A percentile compares a stretch with the other conserved stretches of the same genome.
These are phyloP conservation scores for Asclepias syriaca DNA, from an alignment of 257 asterid species.

Conservation along the genomic window DNA sequence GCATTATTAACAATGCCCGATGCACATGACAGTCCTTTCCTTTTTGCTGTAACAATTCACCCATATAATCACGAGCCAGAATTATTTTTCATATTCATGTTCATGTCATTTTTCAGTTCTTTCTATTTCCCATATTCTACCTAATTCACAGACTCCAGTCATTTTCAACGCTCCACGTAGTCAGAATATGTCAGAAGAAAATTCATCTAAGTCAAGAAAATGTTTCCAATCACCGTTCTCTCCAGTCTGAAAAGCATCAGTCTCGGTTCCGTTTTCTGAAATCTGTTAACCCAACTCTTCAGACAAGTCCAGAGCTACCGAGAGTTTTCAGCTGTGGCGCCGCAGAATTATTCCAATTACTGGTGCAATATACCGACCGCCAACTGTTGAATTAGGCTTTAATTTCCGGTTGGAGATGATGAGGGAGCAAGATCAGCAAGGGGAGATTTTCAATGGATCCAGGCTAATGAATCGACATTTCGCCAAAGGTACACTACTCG, in stretches of 20 bases:
- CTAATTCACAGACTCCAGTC: background rate
- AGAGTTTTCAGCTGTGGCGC: background rate
- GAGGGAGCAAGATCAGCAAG: constrained; percentile 16
- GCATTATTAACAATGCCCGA: background rate
- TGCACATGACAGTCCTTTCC: background rate
- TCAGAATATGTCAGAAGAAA: background rate
- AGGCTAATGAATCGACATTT: constrained; percentile 19
- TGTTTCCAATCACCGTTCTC: background rate
- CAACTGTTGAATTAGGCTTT: background rate
- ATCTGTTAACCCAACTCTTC: background rate
- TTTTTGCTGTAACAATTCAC: background rate
- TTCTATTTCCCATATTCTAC: background rate
- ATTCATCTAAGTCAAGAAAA: background rate
- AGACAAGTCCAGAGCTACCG: too few species aligned
- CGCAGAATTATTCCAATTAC: background rate
- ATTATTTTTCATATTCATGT: too few species aligned
- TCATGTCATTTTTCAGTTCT: too few species aligned
- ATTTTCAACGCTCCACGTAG: background rate
- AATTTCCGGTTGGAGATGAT: constrained; percentile 12
- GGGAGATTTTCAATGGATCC: background rate
- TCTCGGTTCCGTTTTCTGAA: background rate
- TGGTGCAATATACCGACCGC: background rate
- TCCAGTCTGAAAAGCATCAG: background rate
- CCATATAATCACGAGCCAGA: background rate
- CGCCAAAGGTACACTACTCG: constrained; percentile 1